Evolutionary conservation across 1,284 basidiomycete genomes (phyloP).

Genomic region (Taiwanofungus camphoratus): DNA sequence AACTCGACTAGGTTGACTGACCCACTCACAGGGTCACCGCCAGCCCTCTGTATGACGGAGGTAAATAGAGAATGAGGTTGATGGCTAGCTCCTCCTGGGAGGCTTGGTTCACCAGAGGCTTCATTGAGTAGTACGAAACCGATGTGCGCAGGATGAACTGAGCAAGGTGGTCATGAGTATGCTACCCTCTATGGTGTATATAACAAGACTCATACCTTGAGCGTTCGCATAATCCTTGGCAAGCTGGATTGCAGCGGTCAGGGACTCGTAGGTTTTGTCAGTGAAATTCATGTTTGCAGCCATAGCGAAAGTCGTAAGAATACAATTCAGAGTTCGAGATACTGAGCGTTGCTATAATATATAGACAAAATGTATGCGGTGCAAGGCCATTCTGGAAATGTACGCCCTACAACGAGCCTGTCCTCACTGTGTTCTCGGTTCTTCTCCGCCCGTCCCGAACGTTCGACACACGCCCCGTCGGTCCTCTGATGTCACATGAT

Average conservation of each 20-base stretch:
- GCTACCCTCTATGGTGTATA: too few species aligned
- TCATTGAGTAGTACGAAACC: constrained; percentile 75
- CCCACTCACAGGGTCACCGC: constrained; percentile 66
- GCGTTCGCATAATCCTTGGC: constrained; percentile 81
- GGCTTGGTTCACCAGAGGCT: constrained; percentile 30
- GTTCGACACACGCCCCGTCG: constrained; percentile 5
- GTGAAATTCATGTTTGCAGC: constrained; percentile 69
- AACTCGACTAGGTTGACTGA: constrained; percentile 1
- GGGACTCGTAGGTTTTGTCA: constrained; percentile 66
- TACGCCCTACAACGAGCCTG: constrained; percentile 5
- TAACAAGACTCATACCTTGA: constrained; percentile 56
- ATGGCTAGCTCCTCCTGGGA: constrained; percentile 25
- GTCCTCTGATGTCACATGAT: constrained; percentile 19
- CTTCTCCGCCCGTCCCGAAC: constrained; percentile 10
- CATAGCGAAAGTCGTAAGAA: constrained; percentile 33
- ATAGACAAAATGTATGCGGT: constrained; percentile 10
- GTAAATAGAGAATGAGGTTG: constrained; percentile 51
- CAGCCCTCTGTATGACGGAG: constrained; percentile 72
- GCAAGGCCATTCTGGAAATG: too few species aligned
- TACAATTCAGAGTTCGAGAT: constrained; percentile 11
- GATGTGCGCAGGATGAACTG: constrained; percentile 74
- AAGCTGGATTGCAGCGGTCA: constrained; percentile 68
- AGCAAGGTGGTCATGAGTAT: too few species aligned
- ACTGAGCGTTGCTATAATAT: constrained; percentile 11
- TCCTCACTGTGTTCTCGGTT: constrained; percentile 5